Evolutionary conservation across 2,329 filamentous ascomycete species (phyloP).

Genomic region (Xylaria digitata): DNA sequence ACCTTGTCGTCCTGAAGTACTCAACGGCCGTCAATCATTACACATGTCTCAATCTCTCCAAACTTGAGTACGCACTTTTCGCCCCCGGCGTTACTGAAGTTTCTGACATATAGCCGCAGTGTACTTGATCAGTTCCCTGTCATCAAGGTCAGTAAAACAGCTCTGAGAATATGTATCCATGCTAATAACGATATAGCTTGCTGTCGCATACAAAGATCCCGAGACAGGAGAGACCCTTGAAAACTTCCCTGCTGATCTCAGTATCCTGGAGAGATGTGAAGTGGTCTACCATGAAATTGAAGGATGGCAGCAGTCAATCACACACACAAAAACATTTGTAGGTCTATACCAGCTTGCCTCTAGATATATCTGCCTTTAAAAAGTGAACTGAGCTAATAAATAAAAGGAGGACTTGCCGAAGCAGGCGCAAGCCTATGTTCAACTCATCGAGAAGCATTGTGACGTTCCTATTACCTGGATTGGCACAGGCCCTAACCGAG

Average conservation of each 20-base stretch:
- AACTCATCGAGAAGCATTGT: conserved; percentile 48
- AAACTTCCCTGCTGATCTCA: conserved; percentile 73
- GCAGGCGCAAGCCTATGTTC: conserved; percentile 73
- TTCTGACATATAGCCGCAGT: conserved; percentile 17
- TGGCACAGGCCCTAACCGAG: conserved; percentile 19
- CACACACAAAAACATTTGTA: conserved; percentile 66
- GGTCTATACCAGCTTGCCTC: neutral
- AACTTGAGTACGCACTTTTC: conserved; percentile 61
- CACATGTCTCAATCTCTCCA: conserved; percentile 65
- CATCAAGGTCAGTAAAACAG: conserved; percentile 62
- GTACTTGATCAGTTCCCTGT: conserved; percentile 79
- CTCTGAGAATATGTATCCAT: neutral
- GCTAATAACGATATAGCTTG: conserved; percentile 54
- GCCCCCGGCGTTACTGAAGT: neutral
- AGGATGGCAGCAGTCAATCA: conserved; percentile 75
- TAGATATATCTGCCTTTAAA: neutral
- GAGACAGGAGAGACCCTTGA: conserved; percentile 58
- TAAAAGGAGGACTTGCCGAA: conserved; percentile 65
- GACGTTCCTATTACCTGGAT: conserved; percentile 38
- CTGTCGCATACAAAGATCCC: conserved; percentile 72
- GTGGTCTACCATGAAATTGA: conserved; percentile 75
- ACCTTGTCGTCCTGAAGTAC: conserved; percentile 77
- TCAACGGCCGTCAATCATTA: conserved; percentile 74
- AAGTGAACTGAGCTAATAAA: conserved; percentile 2
- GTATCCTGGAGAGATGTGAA: conserved; percentile 55